Conservation (phyloP, 2,329 filamentous ascomycete genomes). For the Penicillium sp. region DNA sequence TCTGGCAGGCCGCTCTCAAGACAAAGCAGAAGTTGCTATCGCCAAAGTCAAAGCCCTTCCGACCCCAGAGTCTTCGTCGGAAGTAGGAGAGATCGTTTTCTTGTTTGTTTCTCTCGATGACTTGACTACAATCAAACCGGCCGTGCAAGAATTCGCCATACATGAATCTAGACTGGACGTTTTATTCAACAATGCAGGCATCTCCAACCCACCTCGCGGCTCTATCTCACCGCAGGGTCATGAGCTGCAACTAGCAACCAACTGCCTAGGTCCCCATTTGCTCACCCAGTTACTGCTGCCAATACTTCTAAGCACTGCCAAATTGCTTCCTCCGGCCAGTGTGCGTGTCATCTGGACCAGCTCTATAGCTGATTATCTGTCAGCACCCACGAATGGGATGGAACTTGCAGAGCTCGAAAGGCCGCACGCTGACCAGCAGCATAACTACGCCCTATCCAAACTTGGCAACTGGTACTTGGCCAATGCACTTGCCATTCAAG, state of each 20-base stretch:
- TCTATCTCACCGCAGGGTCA: constrained; percentile 23
- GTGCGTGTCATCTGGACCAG: constrained; percentile 33
- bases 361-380: constrained; percentile 17
- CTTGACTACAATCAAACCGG: constrained; percentile 37
- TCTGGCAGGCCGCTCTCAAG: constrained; percentile 47
- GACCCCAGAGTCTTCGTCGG: constrained; percentile 18
- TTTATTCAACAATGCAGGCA: constrained; percentile 42
- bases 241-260: constrained; percentile 34
- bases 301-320: constrained; percentile 25
- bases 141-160: constrained; percentile 33
- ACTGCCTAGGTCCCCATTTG: constrained; percentile 35
- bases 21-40: constrained; percentile 47
- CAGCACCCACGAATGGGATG: constrained; percentile 20
- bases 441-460: constrained; percentile 21
- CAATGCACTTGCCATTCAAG: constrained; percentile 16
- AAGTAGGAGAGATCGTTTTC: constrained; percentile 8
- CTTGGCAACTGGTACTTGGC: constrained; percentile 22
- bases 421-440: constrained; percentile 13
- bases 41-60: constrained; percentile 35
- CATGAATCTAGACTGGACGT: constrained; percentile 42
- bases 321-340: constrained; percentile 14
- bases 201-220: constrained; percentile 27
- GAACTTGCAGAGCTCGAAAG: constrained; percentile 13
- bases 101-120: constrained; percentile 32
- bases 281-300: constrained; percentile 35